Evolutionary conservation across 2,329 filamentous ascomycete species (phyloP), one percentile per base, ranked within the genome.

Genomic region (Seiridium cupressi): DNA sequence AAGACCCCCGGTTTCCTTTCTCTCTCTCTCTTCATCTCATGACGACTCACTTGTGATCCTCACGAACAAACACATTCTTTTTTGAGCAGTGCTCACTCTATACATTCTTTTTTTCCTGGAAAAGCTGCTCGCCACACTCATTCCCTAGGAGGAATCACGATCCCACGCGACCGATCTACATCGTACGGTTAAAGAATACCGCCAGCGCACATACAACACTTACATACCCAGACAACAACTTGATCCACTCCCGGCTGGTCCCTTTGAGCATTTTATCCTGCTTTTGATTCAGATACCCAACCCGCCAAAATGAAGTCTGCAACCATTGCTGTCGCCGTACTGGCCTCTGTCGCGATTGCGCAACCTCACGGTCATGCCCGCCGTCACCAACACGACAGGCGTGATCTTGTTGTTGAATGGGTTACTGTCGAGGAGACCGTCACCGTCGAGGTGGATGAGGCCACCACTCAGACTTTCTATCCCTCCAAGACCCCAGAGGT

Each of bases 401-500:
- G 78, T 55, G 77, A 70, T 26, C 60, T 83, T 11, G 76, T 82
- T 64, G 82, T 80, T 47, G 71, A 74, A 51, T 76, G 73, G 72
- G 75, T 73, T 18, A 78, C 75, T 6, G 79, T 79, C 67, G 84
- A 79, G 76, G 80, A 84, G 65, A 83, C 79, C 5, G 77, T 81
- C 65, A 78, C 76, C 3, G 79, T 85, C 62, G 80, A 81, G 61
- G 69, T 85, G 58, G 82, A 84, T 65, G 74, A 76, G 42, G 79
- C 75, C 64, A 76, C 78, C 66, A 85, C 83, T 58, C 62, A 77
- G 69, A 78, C 73, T 66, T 66, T 83, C 69, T 71, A 70, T 32
- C 75, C 77, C 10, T 69, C 69, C 26, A 60, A 58, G 47, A 59
- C 57, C 58, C 64, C 69, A 60, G 65, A 70, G 57, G 49, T 70